Base-by-base conservation (phyloP, 768 basidiomycete genomes). In the Steccherinum ochraceum region DNA sequence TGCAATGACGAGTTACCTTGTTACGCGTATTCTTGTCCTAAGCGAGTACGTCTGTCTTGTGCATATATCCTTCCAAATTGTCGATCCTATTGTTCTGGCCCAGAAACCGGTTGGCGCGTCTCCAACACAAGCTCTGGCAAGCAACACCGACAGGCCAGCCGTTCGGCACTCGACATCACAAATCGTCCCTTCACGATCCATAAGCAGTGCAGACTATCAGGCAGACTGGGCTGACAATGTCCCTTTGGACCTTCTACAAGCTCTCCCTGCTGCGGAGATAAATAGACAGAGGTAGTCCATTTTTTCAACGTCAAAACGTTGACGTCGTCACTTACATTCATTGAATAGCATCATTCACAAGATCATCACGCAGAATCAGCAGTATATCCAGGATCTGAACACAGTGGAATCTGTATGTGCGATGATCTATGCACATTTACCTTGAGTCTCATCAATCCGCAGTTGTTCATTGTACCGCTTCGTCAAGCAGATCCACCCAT, bases 331-430 rank as follows among this genome's bases (percentile, higher is more conserved):
- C 30, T 20, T 52, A 24, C 13, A 30, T 19, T 24, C 1, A 16
- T n/a, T 19, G 18, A 42, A 12, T 53, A 79, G 79, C 41, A 77
- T 84, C 60, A 94, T 99, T 50, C 84, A 88, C 63, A 92, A 91
- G 61, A 78, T 94, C 30, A 89, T 98, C 57, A 76, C 76, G 56
- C 85, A 90, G 58, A 96, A 98, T 63, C 83, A 91, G 56, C 86
- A 92, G 61, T 96, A 94, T 62, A 70, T 92, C 41, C 82, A 84
- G 50, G 95, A 99, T 61, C 76, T 99, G 5, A 84, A 91, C 52
- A 75, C 83, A 1, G 79, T 96, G 41, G 90, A 95, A 62, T 72
- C 77, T 13, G 83, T 87, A 40, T 73, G 72, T 58, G 3, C 3
- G 26, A 3, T 50, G 3, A 75, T 49, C 71, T 74, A 51, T 71